These are phyloP conservation scores for Nicotiana benthamiana DNA, from an alignment of 257 asterid species.

Conservation along the genomic window DNA sequence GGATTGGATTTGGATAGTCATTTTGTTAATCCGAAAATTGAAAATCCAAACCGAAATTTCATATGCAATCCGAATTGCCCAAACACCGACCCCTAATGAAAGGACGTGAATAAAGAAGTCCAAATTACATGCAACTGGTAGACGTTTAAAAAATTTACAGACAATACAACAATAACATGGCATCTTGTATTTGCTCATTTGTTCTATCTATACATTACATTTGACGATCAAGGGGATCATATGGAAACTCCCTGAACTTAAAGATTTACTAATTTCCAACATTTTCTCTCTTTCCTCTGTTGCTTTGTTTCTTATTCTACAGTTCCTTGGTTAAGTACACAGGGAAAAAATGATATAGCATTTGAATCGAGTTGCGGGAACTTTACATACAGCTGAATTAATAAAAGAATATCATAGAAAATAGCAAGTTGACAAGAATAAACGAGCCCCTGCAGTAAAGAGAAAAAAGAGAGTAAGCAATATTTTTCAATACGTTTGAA, in stretches of 20 bases:
- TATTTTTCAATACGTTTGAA: constrained; percentile 6
- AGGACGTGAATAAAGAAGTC: too few species aligned
- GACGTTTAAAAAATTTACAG: background rate
- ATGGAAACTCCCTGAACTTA: background rate
- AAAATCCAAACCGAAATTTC: too few species aligned
- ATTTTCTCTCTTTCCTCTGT: background rate
- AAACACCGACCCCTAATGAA: too few species aligned
- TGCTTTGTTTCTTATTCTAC: background rate
- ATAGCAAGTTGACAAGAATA: constrained; percentile 30
- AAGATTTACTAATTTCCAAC: constrained; percentile 6
- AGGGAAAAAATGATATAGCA: constrained; percentile 19
- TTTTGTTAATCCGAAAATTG: too few species aligned
- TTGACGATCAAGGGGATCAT: background rate
- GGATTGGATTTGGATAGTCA: too few species aligned
- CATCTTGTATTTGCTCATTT: background rate
- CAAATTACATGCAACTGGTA: background rate
- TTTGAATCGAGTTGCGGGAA: background rate
- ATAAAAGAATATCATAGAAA: constrained; percentile 43
- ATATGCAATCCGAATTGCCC: too few species aligned
- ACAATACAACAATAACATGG: background rate
- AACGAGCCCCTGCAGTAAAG: constrained; percentile 33
- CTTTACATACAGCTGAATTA: constrained; percentile 45
- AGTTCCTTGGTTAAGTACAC: constrained; percentile 7
- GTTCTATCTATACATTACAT: constrained; percentile 17
- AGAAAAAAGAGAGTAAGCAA: background rate